Base-by-base conservation (phyloP, 2,329 filamentous ascomycete genomes). In the Zelopaecilomyces penicillatus region DNA sequence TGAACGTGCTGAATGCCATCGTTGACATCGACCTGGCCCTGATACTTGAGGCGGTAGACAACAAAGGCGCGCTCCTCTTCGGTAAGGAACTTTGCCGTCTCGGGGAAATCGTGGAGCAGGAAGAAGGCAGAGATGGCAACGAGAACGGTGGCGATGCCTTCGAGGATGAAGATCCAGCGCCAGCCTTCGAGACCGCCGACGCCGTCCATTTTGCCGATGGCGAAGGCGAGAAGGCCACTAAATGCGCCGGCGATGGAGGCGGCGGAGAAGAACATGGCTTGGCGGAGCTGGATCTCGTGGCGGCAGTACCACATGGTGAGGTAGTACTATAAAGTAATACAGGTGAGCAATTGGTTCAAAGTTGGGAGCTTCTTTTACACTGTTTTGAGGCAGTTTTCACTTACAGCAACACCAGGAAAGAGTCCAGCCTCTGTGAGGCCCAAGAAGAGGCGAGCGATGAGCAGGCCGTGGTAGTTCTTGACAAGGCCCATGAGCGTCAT, bases 181-280 rank as follows among this genome's bases (percentile, higher is more conserved):
- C 78, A 83, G 2, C 79, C 78, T 27, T 70, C 65, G 5, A 75
- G 60, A 0, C 76, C 75, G 0, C 74, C 82, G 1, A 83, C 58
- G 1, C 82, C 83, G 41, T 81, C 70, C 82, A 88, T 86, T 44
- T 83, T 75, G 6, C 73, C 73, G 45, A 88, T 87, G 0, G 71
- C 83, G 35, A 79, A 84, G 0, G 85, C 84, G 1, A 88, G 67
- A 3, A 88, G 70, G 4, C 85, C 85, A 51, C 82, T 83, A 53
- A 88, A 88, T 0, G 82, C 87, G 1, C 87, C 87, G 0, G 87
- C 85, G 0, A 93, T 68, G 0, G 87, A 86, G 0, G 87, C 86
- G 0, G 86, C 85, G 0, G 83, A 86, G 68, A 91, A 94, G 72
- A 93, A 91, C 42, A 90, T 76, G 1, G 87, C 85, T 49, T 74